phyloP scores from a whole-genome alignment of 129 eudicot genomes.

The Flaveria sonorensis region DNA sequence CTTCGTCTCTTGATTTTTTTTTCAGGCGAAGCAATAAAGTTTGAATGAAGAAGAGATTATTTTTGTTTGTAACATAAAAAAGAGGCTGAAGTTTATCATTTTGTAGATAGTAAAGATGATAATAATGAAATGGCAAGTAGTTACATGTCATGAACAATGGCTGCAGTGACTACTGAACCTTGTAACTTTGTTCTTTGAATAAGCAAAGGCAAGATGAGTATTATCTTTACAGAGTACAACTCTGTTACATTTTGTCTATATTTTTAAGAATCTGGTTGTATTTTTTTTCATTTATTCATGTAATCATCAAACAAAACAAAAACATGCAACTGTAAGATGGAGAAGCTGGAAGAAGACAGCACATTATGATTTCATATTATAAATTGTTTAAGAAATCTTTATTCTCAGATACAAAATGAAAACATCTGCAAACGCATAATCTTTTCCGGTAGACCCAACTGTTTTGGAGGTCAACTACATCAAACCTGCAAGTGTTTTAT shows the following conservation, averaged over 20 bases:
- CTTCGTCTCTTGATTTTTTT: not conserved
- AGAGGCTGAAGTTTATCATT: conserved; percentile 29
- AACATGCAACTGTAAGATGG: not conserved
- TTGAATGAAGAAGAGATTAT: conserved; percentile 6
- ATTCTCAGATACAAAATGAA: conserved; percentile 18
- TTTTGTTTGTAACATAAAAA: conserved; percentile 42
- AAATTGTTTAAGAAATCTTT: not conserved
- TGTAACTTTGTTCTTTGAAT: conserved; percentile 24
- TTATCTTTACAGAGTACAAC: conserved; percentile 25
- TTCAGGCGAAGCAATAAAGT: conserved; percentile 63
- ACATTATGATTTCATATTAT: conserved; percentile 3
- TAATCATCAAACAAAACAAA: conserved; percentile 8
- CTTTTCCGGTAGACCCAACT: conserved; percentile 5
- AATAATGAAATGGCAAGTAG: conserved; percentile 39
- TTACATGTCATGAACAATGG: conserved; percentile 18
- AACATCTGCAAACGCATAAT: conserved; percentile 11
- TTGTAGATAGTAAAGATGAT: conserved; percentile 45
- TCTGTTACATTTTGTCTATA: conserved; percentile 14
- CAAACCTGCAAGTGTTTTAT: conserved; percentile 67
- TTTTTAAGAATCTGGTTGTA: conserved; percentile 7
- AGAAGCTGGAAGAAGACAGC: not conserved
- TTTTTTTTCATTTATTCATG: not conserved
- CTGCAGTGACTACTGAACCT: conserved; percentile 9
- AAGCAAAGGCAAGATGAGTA: conserved; percentile 23
- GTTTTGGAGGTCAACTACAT: conserved; percentile 15